Base-by-base conservation (phyloP, 140 eudicot genomes). In the Anethum foeniculum region DNA sequence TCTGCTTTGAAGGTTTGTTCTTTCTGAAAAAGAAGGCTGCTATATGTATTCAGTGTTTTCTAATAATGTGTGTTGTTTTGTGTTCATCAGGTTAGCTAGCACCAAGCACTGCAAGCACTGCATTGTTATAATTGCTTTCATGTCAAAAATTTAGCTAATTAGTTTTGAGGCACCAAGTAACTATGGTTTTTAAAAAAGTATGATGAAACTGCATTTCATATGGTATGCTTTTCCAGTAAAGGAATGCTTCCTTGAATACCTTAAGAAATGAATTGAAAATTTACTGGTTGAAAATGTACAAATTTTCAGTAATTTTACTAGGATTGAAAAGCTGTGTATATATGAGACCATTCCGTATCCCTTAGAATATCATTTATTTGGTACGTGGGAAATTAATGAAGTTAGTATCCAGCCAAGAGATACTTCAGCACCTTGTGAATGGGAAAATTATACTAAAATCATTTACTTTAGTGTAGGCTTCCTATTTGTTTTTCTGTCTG, bases 1-100 rank as follows among this genome's bases (percentile, higher is more conserved):
- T 89, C 99, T 82, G 92, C 97, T 74, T 89, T 95, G 83, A 90
- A 90, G 99, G 99, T 95, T 84, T 74, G 90, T 43, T 62, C 67
- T 58, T n/a, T 76, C 39, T 39, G 23, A 15, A 47, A 73, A 47
- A 48, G 46, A 36, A 46, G 25, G 44, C 73, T 68, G 58, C 60
- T 34, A 34, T 34, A 51, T 69, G n/a, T 41, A 68, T 62, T 47
- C 69, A 25, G 68, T 67, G 72, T 82, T 65, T 32, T 60, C 36
- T 34, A 23, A 75, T 34, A 23, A 21, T 54, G 25, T 18, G 11
- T 79, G 39, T 41, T 2, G 23, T 19, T 71, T 1, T 52, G 62
- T 54, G 62, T 21, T 54, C 62, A 18, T 19, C 25, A 6, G 60
- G 27, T 54, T 54, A 21, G n/a, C n/a, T n/a, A n/a, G n/a, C n/a